Conservation (phyloP, 2,329 filamentous ascomycete species). For the Blumeriella jaapii region DNA sequence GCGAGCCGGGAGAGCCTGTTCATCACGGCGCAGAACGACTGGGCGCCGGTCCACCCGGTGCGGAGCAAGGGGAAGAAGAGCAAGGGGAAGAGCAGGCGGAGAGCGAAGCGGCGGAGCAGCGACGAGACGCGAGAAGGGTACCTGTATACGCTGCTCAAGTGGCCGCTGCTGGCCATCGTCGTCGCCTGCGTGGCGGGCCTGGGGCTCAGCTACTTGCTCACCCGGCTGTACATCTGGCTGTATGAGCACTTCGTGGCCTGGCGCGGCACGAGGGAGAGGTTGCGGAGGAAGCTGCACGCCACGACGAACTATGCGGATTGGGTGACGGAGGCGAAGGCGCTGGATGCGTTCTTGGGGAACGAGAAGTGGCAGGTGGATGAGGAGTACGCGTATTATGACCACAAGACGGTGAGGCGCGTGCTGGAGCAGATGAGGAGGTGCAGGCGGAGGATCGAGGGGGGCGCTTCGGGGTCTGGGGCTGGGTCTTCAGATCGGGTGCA, state of each 20-base stretch:
- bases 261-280: conserved; percentile 63
- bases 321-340: conserved; percentile 64
- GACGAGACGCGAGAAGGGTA: conserved; percentile 95
- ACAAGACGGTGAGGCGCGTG: conserved; percentile 67
- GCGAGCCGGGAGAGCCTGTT: conserved; percentile 34
- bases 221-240: conserved; percentile 76
- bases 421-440: conserved; percentile 61
- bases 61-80: conserved; percentile 29
- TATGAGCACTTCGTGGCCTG: conserved; percentile 91
- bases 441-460: conserved; percentile 40
- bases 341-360: conserved; percentile 75
- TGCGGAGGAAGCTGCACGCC: conserved; percentile 59
- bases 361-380: conserved; percentile 69
- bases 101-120: conserved; percentile 39
- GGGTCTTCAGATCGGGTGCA: conserved; percentile 28
- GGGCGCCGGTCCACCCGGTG: conserved; percentile 64
- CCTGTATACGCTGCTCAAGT: conserved; percentile 80
- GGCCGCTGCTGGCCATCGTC: conserved; percentile 75
- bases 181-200: conserved; percentile 70
- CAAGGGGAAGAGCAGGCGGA: conserved; percentile 25
- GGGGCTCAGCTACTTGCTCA: conserved; percentile 63
- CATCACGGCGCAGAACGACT: conserved; percentile 89
- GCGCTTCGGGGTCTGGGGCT: conserved; percentile 32
- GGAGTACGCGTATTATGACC: conserved; percentile 77
- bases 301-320: conserved; percentile 73